Base-by-base conservation (phyloP, 805 yeast species). In the Yamadazyma nakazawae region DNA sequence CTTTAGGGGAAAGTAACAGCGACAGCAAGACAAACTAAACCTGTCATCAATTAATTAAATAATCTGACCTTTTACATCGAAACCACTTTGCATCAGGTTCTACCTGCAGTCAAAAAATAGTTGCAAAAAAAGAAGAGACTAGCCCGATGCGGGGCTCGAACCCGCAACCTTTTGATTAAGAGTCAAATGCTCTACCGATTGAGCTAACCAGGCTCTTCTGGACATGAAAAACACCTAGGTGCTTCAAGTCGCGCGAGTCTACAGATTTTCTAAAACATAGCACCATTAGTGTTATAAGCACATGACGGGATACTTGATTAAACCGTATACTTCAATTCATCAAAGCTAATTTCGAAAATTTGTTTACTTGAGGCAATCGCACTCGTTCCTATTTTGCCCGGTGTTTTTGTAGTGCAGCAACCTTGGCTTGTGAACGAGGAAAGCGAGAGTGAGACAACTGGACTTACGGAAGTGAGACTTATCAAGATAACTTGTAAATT, bases 111-210 rank as follows among this genome's bases (percentile, higher is more conserved):
- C n/a, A n/a, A n/a, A n/a, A n/a, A n/a, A 4, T 21, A 7, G 24
- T 7, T 21, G 24, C 37, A 46, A 53, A 53, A 40, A 46, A 37
- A 31, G 34, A 13, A 58, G 32, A 28, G 32, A 28, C 32, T 28
- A 28, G 63, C 63, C 64, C 64, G 51, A 60, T 55, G 61, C 65
- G 65, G 65, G 65, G 65, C 60, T 61, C 65, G 65, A 61, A 61
- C 65, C 65, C 65, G 65, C 59, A 58, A 57, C 62, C 62, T 58
- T 58, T 58, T 58, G 62, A 58, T 58, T 52, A 53, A 56, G 60
- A 56, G 61, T 58, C 61, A 58, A 56, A 56, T 56, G 61, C 61
- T 58, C 61, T 58, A 58, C 60, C 61, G 60, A 57, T 57, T 57
- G 61, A 57, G 62, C 62, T 60, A 59, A 57, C 63, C 62, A 59